Percentiles rank a stretch among this genome's conserved stretches.
phyloP scores from a whole-genome alignment of 257 asterid species.

The Oldenlandia corymbosa region DNA sequence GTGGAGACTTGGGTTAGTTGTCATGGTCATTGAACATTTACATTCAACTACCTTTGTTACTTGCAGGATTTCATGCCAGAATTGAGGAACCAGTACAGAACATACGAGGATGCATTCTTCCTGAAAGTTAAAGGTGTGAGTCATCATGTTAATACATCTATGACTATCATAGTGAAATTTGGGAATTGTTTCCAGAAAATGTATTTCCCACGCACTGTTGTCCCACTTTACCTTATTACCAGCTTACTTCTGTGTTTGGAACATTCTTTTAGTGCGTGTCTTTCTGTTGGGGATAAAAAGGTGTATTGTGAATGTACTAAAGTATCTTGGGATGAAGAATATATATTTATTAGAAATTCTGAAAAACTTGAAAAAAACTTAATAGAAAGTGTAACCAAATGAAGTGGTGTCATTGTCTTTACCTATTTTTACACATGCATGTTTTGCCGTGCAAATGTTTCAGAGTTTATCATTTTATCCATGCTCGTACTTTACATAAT shows the following conservation, averaged over 20 bases:
- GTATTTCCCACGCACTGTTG: too few species aligned
- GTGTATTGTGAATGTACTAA: too few species aligned
- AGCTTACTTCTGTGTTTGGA: not conserved
- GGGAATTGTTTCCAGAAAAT: not conserved
- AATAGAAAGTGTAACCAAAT: too few species aligned
- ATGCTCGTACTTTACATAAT: not conserved
- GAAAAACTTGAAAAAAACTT: too few species aligned
- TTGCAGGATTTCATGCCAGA: constrained; percentile 71
- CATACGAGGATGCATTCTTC: constrained; percentile 71
- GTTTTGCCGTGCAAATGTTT: not conserved
- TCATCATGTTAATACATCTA: not conserved
- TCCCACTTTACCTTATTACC: too few species aligned
- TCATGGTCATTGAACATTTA: not conserved
- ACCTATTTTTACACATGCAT: not conserved
- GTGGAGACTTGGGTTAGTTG: not conserved
- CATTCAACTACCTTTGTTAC: not conserved
- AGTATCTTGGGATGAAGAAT: too few species aligned
- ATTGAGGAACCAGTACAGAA: constrained; percentile 46
- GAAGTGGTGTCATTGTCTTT: too few species aligned
- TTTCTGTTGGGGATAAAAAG: too few species aligned
- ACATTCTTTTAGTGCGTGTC: too few species aligned
- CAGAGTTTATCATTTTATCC: not conserved
- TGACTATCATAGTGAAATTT: not conserved
- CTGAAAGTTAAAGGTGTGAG: constrained; percentile 54
- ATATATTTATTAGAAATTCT: too few species aligned